Evolutionary conservation across 1,284 basidiomycete genomes (phyloP).

Genomic region (Neotropicomus parvogracilis): DNA sequence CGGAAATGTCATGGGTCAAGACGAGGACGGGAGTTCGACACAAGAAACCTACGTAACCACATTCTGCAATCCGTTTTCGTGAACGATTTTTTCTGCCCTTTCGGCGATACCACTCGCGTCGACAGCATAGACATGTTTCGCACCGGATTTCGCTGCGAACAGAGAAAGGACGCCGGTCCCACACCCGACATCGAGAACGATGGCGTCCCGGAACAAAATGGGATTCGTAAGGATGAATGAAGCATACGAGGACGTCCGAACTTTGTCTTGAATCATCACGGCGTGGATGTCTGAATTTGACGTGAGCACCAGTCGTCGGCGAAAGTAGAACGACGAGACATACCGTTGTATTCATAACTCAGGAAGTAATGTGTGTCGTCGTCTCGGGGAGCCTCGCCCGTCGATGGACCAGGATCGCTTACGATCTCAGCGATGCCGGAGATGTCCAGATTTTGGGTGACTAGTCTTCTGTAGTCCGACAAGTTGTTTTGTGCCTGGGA

Average conservation of each 20-base stretch:
- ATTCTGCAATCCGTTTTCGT: slow-evolving; percentile 73
- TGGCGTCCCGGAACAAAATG: slow-evolving; percentile 76
- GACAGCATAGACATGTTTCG: slow-evolving; percentile 90
- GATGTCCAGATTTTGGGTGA: slow-evolving; percentile 49
- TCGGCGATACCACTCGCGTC: slow-evolving; percentile 87
- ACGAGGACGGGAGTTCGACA: background rate
- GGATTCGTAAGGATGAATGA: slow-evolving; percentile 89
- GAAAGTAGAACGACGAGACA: slow-evolving; percentile 16
- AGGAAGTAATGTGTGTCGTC: slow-evolving; percentile 96
- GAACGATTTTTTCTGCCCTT: slow-evolving; percentile 81
- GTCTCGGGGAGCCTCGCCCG: slow-evolving; percentile 45
- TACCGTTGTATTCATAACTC: slow-evolving; percentile 90
- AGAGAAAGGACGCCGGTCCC: slow-evolving; percentile 92
- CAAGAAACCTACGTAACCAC: slow-evolving; percentile 62
- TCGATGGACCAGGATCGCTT: slow-evolving; percentile 36
- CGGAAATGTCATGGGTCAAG: background rate
- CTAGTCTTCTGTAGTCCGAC: slow-evolving; percentile 54
- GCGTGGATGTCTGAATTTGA: slow-evolving; percentile 63
- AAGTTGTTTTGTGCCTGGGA: slow-evolving; percentile 51
- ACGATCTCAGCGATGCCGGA: slow-evolving; percentile 42
- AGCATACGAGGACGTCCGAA: slow-evolving; percentile 91
- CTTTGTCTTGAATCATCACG: slow-evolving; percentile 83
- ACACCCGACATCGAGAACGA: slow-evolving; percentile 94
- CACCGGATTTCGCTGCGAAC: slow-evolving; percentile 89
- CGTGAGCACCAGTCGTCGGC: background rate